Base-by-base conservation (phyloP, 129 eudicot species). In the Dittrichia graveolens region DNA sequence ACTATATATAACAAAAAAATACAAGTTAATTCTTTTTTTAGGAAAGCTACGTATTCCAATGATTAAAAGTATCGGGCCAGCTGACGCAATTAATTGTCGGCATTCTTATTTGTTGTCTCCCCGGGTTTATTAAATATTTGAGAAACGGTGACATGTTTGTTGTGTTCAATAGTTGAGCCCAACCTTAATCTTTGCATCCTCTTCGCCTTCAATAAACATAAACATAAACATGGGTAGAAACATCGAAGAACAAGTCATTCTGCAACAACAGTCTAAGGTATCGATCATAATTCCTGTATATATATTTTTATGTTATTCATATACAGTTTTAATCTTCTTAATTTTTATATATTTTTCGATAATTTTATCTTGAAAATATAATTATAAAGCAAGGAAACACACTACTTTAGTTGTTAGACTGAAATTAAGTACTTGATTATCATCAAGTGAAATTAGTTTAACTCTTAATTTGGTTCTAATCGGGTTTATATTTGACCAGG, bases 171-270 rank as follows among this genome's bases (percentile, higher is more conserved):
- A 31, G 49, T 77, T 77, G 65, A 77, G 56, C 35, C 71, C 72
- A 61, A 34, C 81, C 40, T 60, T 50, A 56, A 16, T 45, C 50
- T 19, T 68, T 68, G 70, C 52, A 19, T 50, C 76, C 63, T 48
- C 50, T 53, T 38, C 34, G 63, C 55, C 65, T 44, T 77, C 18
- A 43, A 73, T 64, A 52, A 75, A n/a, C n/a, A n/a, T n/a, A n/a
- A n/a, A n/a, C n/a, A n/a, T n/a, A n/a, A n/a, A 54, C 82, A 84
- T 87, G 93, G 83, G 84, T 71, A 76, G 87, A 70, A 82, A 80
- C 80, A 5, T 50, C 12, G 85, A 84, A 77, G 92, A 87, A 84
- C 85, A 74, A 60, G 34, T 78, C 16, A 61, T 72, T 75, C 81
- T 81, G 2, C 79, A 79, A 58, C 74, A 60, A 61, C 74, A 79